Percentiles rank a stretch among this genome's conserved stretches.
Evolutionary conservation across 352 stramenopile species (phyloP).

Genomic region (Phytophthora nicotianae): DNA sequence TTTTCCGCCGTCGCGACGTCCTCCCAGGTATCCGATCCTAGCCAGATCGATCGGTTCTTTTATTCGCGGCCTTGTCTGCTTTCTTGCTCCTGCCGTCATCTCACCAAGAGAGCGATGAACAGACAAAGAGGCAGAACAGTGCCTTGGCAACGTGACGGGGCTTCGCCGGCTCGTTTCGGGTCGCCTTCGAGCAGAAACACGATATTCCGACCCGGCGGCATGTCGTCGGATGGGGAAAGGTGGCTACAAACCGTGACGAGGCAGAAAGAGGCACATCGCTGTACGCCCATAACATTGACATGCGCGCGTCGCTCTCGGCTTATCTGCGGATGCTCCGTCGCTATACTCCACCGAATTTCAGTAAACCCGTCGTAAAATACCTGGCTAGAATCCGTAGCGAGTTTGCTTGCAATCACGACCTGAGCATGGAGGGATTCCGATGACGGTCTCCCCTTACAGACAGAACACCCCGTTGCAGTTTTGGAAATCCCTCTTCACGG

Average conservation of each 20-base stretch:
- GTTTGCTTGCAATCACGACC: background rate
- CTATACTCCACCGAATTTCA: conserved; percentile 26
- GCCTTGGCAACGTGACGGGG: conserved; percentile 15
- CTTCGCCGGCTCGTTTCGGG: conserved; percentile 18
- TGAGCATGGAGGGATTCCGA: conserved; percentile 6
- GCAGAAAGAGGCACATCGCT: conserved; percentile 18
- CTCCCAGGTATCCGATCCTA: conserved; percentile 24
- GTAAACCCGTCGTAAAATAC: background rate
- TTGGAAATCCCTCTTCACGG: conserved; percentile 6
- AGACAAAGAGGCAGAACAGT: conserved; percentile 20
- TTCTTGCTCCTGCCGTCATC: conserved; percentile 18
- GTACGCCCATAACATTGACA: conserved; percentile 3
- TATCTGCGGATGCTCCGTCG: conserved; percentile 2
- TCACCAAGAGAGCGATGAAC: conserved; percentile 30
- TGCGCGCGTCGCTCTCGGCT: conserved; percentile 10
- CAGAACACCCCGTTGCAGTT: conserved; percentile 12
- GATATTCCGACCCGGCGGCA: conserved; percentile 31
- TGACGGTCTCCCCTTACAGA: conserved; percentile 7
- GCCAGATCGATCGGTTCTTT: conserved; percentile 28
- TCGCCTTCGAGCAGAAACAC: conserved; percentile 31
- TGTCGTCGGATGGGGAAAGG: conserved; percentile 28
- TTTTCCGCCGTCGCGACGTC: conserved; percentile 11
- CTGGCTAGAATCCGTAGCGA: conserved; percentile 1
- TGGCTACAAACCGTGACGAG: conserved; percentile 36
- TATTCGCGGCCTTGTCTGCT: conserved; percentile 10